Evolutionary conservation across 176 grass and related monocot species (phyloP).

Genomic region (Musa acuminata): DNA sequence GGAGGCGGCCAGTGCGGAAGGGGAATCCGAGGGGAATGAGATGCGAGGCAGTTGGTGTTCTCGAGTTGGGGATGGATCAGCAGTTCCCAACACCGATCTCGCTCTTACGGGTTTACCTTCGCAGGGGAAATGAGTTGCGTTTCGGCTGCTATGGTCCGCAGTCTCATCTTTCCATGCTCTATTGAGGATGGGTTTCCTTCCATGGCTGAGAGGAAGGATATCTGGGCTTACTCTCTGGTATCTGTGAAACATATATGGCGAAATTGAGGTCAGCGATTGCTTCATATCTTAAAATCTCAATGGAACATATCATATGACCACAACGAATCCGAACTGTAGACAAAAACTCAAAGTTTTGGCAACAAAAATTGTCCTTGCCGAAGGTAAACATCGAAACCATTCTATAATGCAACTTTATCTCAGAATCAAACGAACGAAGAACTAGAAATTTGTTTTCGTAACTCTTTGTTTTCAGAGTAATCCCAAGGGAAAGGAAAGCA

Average conservation of each 20-base stretch:
- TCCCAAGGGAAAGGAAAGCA: too few relatives aligned
- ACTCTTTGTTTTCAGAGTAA: too few relatives aligned
- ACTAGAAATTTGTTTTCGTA: too few relatives aligned
- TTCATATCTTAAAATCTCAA: background rate
- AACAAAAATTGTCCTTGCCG: too few relatives aligned
- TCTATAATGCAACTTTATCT: too few relatives aligned
- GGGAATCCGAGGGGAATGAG: conserved; percentile 15
- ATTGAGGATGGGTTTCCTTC: conserved; percentile 21
- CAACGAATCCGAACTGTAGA: background rate
- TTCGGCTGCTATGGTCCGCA: conserved; percentile 10
- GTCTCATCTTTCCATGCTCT: conserved; percentile 37
- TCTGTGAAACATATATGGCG: conserved; percentile 21
- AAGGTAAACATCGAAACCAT: too few relatives aligned
- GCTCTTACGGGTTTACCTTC: conserved; percentile 28
- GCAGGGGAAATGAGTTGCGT: conserved; percentile 7
- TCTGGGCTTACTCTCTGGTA: conserved; percentile 52
- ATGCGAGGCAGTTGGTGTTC: conserved; percentile 10
- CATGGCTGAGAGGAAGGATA: conserved; percentile 32
- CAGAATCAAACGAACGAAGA: background rate
- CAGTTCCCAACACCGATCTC: conserved; percentile 4
- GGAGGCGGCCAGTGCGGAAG: background rate
- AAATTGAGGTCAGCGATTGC: background rate
- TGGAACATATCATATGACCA: background rate
- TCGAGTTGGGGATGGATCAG: conserved; percentile 19
- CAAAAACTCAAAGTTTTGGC: background rate